Percentiles rank a stretch among this genome's conserved stretches.
phyloP scores from a whole-genome alignment of 805 yeast genomes.

The Metschnikowia rubicola region DNA sequence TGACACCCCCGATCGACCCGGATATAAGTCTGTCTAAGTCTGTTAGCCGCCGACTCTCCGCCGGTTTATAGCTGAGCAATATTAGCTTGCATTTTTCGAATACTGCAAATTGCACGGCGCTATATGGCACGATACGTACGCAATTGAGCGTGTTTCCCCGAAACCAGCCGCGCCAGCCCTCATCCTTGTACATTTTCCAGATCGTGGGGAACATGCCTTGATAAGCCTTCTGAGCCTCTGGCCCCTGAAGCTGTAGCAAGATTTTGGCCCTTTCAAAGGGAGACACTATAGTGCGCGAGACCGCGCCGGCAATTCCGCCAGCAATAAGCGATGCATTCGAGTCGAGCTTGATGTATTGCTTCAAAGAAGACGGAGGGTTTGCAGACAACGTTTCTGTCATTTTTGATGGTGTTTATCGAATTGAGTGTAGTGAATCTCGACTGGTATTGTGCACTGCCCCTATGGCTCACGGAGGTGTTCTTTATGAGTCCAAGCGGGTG shows the following conservation, averaged over 20 bases:
- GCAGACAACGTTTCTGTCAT: background rate
- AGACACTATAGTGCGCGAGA: conserved; percentile 86
- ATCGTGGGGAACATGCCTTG: conserved; percentile 78
- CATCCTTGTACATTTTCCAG: conserved; percentile 75
- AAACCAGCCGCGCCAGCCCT: conserved; percentile 86
- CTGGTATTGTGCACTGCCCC: too few species aligned
- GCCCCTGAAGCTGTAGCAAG: conserved; percentile 82
- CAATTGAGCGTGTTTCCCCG: conserved; percentile 92
- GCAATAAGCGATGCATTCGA: conserved; percentile 61
- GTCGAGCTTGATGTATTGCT: conserved; percentile 38
- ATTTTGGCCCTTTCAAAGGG: conserved; percentile 96
- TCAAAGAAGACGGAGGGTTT: conserved; percentile 3
- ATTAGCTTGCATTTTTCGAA: conserved; percentile 60
- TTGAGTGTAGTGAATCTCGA: too few species aligned
- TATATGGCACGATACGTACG: conserved; percentile 85
- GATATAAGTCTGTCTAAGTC: conserved; percentile 61
- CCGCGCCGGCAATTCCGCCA: conserved; percentile 77
- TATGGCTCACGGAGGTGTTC: too few species aligned
- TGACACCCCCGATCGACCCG: conserved; percentile 79
- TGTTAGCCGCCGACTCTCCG: conserved; percentile 34
- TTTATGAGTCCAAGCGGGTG: too few species aligned
- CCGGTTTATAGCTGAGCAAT: conserved; percentile 23
- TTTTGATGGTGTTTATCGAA: too few species aligned
- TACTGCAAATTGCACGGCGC: conserved; percentile 89
- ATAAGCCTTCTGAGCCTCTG: conserved; percentile 45